Evolutionary conservation across 371 early-diverging fungal genomes (phyloP), one percentile per base, ranked within the genome.

Genomic region (Rhizopus stolonifer): DNA sequence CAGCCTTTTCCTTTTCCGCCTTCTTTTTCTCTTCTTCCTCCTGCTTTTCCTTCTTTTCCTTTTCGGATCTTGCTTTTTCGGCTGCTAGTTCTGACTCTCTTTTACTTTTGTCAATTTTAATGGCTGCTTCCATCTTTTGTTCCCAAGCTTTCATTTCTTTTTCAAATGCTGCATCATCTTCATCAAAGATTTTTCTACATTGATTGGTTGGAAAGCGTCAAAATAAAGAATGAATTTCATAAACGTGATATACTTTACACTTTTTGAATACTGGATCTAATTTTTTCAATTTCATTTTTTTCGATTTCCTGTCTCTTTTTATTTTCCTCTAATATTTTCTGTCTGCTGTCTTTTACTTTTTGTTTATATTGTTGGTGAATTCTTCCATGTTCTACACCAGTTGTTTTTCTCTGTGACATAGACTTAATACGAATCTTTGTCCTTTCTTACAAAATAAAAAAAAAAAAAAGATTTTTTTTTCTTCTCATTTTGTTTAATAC

Each of bases 1-100:
- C 53, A 45, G 57, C 63, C 50, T 72, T 52, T 33, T 58, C 43
- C 32, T 57, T 31, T 18, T 74, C 65, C 4, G 44, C 61, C 43
- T 49, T 58, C 48, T 64, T 61, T 33, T 63, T 52, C 36, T 57
- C 53, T 13, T 61, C 59, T 32, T 54, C 63, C 38, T 56, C 60
- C 46, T 64, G 40, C 40, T 72, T 54, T 43, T 39, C 18, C 33
- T 21, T 46, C 29, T 34, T 33, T 34, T 40, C 54, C 17, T 53
- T 47, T 8, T 60, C 56, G 18, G 22, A 50, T 14, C 55, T 54
- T 21, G 49, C 50, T 25, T 50, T 45, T 3, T 42, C 67, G 25
- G 59, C 38, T 0, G 46, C 54, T 0, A 56, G 14, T 46, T 55
- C 29, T 7, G 25, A 14, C 25, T 59, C 65, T 2, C 18, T n/a